phyloP scores from a whole-genome alignment of 75 land plant species.

The Gnetum montanum region DNA sequence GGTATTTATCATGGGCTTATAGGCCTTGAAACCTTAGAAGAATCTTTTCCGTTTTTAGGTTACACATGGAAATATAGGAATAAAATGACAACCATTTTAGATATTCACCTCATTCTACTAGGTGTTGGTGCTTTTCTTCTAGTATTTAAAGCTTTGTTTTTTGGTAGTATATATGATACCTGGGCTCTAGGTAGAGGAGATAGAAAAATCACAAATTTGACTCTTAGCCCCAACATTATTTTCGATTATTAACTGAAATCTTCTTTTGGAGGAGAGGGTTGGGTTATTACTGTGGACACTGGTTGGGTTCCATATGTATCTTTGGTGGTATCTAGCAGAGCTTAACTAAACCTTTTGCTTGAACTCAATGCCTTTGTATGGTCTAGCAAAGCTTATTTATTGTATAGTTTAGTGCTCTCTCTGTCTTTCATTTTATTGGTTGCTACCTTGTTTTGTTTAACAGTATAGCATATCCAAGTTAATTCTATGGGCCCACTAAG shows the following conservation, averaged over 20 bases:
- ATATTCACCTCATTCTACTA: slow-evolving; percentile 6
- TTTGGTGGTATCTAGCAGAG: slow-evolving; percentile 8
- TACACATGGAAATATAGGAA: slow-evolving; percentile 12
- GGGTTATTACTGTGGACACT: slow-evolving; percentile 20
- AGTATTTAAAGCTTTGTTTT: neutral
- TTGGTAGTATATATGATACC: slow-evolving; percentile 9
- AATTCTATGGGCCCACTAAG: neutral
- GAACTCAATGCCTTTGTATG: neutral
- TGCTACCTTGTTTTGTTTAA: neutral
- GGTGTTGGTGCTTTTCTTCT: slow-evolving; percentile 13
- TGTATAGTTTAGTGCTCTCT: neutral
- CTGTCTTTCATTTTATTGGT: neutral
- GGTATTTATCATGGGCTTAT: no score
- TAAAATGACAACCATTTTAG: no score
- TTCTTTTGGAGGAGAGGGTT: slow-evolving; percentile 18
- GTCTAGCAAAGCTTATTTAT: slow-evolving; percentile 1
- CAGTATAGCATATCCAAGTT: neutral
- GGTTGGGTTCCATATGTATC: slow-evolving; percentile 11
- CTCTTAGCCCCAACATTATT: slow-evolving; percentile 5
- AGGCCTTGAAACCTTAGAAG: slow-evolving; percentile 20
- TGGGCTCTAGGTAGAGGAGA: slow-evolving; percentile 3
- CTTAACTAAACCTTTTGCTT: slow-evolving; percentile 9
- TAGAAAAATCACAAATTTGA: slow-evolving; percentile 7
- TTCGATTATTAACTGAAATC: slow-evolving; percentile 12
- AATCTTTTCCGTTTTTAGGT: slow-evolving; percentile 16